Evolutionary conservation across 169 alveolate genomes (phyloP).

Genomic region (Babesia gibsoni): DNA sequence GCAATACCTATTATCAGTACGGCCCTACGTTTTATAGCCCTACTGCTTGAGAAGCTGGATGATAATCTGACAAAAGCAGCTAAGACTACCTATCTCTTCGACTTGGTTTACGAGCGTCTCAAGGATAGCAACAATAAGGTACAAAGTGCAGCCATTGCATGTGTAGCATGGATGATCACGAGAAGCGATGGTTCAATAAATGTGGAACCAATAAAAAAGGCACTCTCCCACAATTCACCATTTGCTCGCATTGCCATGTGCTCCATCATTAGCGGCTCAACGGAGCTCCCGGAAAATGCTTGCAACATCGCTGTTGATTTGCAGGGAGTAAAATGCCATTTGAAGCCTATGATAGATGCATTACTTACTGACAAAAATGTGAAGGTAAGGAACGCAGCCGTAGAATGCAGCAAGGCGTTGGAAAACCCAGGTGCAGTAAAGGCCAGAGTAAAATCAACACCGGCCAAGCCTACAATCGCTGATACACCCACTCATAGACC

Average conservation of each 20-base stretch:
- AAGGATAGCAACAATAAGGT: conserved; percentile 53
- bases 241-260: conserved; percentile 47
- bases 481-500: no score
- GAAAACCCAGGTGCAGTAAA: conserved; percentile 11
- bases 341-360: neutral
- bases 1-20: conserved; percentile 48
- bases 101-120: conserved; percentile 42
- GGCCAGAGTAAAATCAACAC: no score
- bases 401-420: conserved; percentile 18
- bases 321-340: neutral
- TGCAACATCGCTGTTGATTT: conserved; percentile 2
- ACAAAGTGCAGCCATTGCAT: conserved; percentile 10
- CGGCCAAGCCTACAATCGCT: no score
- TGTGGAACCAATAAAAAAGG: conserved; percentile 24
- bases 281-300: neutral
- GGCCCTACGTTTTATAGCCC: neutral
- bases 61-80: neutral
- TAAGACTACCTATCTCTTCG: conserved; percentile 4
- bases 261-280: conserved; percentile 39
- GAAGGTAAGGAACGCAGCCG: conserved; percentile 40
- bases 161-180: conserved; percentile 23
- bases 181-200: neutral
- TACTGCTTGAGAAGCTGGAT: conserved; percentile 25
- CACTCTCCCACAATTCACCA: conserved; percentile 43
- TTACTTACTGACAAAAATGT: conserved; percentile 26